These are phyloP conservation scores for Cytospora mali DNA, from an alignment of 2,329 filamentous ascomycete genomes.

Conservation along the genomic window DNA sequence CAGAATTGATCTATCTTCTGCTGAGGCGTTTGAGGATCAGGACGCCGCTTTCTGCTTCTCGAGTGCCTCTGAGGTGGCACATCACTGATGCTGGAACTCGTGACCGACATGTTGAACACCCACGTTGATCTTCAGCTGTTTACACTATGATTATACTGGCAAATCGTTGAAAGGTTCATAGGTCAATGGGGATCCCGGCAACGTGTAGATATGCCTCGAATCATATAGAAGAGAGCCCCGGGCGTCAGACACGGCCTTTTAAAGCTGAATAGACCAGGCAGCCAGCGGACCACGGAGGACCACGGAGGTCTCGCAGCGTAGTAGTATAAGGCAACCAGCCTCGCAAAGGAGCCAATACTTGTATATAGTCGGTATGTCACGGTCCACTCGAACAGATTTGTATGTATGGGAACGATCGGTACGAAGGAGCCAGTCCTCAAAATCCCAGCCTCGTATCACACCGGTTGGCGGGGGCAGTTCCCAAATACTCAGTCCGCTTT, in stretches of 20 bases:
- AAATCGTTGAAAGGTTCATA: not conserved
- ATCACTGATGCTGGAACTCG: constrained; percentile 12
- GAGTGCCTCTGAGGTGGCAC: not conserved
- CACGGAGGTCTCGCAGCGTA: constrained; percentile 1
- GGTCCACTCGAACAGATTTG: too few relatives aligned
- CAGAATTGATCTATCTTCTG: constrained; percentile 72
- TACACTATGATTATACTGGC: not conserved
- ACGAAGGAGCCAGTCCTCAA: constrained; percentile 2
- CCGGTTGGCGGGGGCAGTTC: not conserved
- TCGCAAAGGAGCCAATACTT: not conserved
- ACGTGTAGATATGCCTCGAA: not conserved
- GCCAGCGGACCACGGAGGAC: constrained; percentile 7
- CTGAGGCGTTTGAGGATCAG: constrained; percentile 64
- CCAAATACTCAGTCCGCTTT: not conserved
- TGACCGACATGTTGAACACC: constrained; percentile 16
- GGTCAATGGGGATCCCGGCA: not conserved
- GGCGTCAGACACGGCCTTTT: constrained; percentile 8
- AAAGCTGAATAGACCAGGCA: constrained; percentile 7
- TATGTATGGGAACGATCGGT: not conserved
- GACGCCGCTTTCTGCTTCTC: constrained; percentile 2
- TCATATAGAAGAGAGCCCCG: not conserved
- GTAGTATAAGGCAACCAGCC: constrained; percentile 11
- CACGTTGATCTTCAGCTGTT: not conserved
- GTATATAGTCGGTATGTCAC: not conserved
- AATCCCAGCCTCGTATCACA: not conserved